Conservation (phyloP, 2,329 filamentous ascomycete genomes). For the Bretziella fagacearum region DNA sequence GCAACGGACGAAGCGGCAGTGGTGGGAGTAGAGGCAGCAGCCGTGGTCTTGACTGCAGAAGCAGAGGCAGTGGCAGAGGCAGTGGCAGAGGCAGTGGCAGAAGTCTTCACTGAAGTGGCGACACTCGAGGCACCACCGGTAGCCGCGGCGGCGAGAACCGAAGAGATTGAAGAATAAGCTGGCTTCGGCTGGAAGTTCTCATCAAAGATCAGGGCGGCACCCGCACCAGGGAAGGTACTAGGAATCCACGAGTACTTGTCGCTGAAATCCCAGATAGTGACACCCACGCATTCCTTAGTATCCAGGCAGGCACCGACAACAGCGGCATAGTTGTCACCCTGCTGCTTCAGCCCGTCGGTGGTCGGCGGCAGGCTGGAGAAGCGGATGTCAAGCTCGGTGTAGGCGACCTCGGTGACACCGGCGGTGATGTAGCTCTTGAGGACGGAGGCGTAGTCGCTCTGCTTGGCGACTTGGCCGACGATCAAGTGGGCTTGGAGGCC, state of each 20-base stretch:
- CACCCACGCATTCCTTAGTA: slow-evolving; percentile 20
- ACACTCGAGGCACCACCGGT: background rate
- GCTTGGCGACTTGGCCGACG: slow-evolving; percentile 32
- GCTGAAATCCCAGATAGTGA: slow-evolving; percentile 24
- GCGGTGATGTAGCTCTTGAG: slow-evolving; percentile 28
- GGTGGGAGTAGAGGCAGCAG: background rate
- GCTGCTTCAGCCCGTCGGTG: slow-evolving; percentile 19
- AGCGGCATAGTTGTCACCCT: slow-evolving; percentile 20
- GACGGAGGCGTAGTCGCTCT: slow-evolving; percentile 25
- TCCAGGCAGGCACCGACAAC: slow-evolving; percentile 20
- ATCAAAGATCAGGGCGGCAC: slow-evolving; percentile 27
- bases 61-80: slow-evolving; percentile 16
- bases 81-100: background rate
- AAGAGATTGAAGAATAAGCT: slow-evolving; percentile 25
- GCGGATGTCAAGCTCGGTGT: slow-evolving; percentile 39
- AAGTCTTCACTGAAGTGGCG: slow-evolving; percentile 12
- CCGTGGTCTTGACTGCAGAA: background rate
- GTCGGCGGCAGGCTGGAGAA: slow-evolving; percentile 20
- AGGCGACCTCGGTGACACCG: slow-evolving; percentile 31
- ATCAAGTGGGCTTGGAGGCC: slow-evolving; percentile 46
- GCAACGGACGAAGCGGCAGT: background rate
- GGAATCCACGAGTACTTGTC: slow-evolving; percentile 28
- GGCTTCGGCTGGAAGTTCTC: slow-evolving; percentile 27
- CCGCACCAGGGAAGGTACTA: slow-evolving; percentile 24
- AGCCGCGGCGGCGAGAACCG: slow-evolving; percentile 20